Evolutionary conservation across 257 asterid species (phyloP), one percentile per base, ranked within the genome.

Genomic region (Solanum bulbocastanum): DNA sequence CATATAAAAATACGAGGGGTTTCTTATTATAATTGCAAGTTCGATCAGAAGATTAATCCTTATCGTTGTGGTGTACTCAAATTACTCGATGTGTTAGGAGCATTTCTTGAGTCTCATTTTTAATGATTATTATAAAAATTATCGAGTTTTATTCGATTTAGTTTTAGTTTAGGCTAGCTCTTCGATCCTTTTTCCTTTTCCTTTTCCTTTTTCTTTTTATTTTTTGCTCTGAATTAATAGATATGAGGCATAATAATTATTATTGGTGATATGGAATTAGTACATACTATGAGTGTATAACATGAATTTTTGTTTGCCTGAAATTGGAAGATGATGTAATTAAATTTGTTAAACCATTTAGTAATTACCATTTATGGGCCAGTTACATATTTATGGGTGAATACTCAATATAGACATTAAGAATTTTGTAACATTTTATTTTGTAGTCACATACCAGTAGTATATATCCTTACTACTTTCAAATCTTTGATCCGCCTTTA

Each of bases 51-150:
- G n/a, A 91, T 91, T n/a, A 92, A 93, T 30, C 96, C 93, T 3
- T 94, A 92, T 87, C 56, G 10, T 73, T 93, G 95, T 16, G 92
- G 92, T 93, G 97, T 94, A 90, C 94, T 52, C 89, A 89, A 87
- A 92, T 89, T 20, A 91, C 95, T 22, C 86, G 18, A 16, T 94
- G 95, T 87, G 90, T 92, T 2, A 89, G 96, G 60, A 74, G 15
- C n/a, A 65, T 36, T 39, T 39, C 66, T 39, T n/a, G 32, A 52
- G 22, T 11, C 32, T 37, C 86, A 32, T 5, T 1, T 16, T 32
- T 52, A 25, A 36, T 20, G 8, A 10, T 36, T 4, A 35, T 18
- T 27, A 18, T 35, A 32, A 27, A 68, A 12, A 13, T 8, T 6
- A 33, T 6, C 4, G 22, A 75, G 4, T 10, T 74, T 39, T 16